These are phyloP conservation scores for Trifolium dubium DNA, from an alignment of 306 rosid genomes.

Conservation along the genomic window DNA sequence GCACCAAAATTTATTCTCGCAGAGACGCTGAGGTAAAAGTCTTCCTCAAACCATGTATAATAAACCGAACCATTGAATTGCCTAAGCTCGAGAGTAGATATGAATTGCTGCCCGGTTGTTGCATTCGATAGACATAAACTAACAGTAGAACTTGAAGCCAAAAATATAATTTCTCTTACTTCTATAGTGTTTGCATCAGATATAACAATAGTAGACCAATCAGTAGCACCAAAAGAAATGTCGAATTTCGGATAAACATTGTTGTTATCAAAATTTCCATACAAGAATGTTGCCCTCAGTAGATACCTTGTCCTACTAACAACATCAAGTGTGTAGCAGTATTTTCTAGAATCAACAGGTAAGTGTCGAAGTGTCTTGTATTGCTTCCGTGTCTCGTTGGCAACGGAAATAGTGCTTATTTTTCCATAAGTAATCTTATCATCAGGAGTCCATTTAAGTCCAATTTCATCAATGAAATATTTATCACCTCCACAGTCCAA, in stretches of 20 bases:
- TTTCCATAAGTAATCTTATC: slow-evolving; percentile 63
- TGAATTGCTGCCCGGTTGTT: slow-evolving; percentile 93
- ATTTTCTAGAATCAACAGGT: slow-evolving; percentile 90
- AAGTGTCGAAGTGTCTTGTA: slow-evolving; percentile 76
- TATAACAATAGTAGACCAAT: slow-evolving; percentile 89
- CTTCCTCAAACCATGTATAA: slow-evolving; percentile 65
- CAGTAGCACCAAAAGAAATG: slow-evolving; percentile 90
- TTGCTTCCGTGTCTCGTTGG: slow-evolving; percentile 73
- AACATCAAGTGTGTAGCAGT: slow-evolving; percentile 81
- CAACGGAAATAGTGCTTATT: slow-evolving; percentile 59
- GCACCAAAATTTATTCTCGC: slow-evolving; percentile 99
- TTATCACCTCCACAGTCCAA: slow-evolving; percentile 90
- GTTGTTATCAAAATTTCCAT: slow-evolving; percentile 86
- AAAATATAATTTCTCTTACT: slow-evolving; percentile 77
- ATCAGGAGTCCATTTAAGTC: slow-evolving; percentile 80
- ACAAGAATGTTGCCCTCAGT: slow-evolving; percentile 83
- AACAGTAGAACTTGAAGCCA: slow-evolving; percentile 75
- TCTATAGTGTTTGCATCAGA: slow-evolving; percentile 74
- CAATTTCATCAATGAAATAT: slow-evolving; percentile 76
- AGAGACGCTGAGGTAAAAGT: slow-evolving; percentile 85
- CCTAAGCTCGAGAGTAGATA: slow-evolving; percentile 95
- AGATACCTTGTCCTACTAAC: slow-evolving; percentile 88
- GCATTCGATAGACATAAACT: slow-evolving; percentile 96
- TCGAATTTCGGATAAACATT: slow-evolving; percentile 94
- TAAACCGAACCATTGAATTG: slow-evolving; percentile 92